Evolutionary conservation across 2,329 filamentous ascomycete species (phyloP).

Genomic region (Orbilia blumenaviensis): DNA sequence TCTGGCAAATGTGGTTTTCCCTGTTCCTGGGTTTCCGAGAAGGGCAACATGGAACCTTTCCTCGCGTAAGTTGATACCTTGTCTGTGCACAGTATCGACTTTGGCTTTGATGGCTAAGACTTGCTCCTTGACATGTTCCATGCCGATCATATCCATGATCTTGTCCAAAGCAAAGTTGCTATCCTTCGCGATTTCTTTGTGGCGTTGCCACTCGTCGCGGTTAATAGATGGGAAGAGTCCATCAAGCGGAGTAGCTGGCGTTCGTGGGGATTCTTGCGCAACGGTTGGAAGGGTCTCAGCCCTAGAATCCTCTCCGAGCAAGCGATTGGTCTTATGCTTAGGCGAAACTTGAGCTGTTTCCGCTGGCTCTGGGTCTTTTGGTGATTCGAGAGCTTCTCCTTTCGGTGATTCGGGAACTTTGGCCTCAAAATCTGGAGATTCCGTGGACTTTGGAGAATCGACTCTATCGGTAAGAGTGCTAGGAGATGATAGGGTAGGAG

Average conservation of each 20-base stretch:
- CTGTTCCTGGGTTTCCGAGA: slow-evolving; percentile 77
- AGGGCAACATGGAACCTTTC: slow-evolving; percentile 72
- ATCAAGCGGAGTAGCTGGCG: neutral
- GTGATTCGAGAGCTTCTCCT: neutral
- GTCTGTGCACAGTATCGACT: slow-evolving; percentile 70
- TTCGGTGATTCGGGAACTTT: too few species aligned
- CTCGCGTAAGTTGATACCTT: slow-evolving; percentile 66
- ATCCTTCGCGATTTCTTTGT: slow-evolving; percentile 68
- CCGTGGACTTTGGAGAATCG: neutral
- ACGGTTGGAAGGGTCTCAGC: neutral
- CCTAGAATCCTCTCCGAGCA: too few species aligned
- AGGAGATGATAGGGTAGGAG: neutral
- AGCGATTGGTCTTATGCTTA: too few species aligned
- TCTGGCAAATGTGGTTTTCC: slow-evolving; percentile 79
- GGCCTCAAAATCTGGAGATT: neutral
- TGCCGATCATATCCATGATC: slow-evolving; percentile 75
- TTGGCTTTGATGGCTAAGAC: slow-evolving; percentile 72
- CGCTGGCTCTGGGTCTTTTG: neutral
- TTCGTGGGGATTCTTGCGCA: too few species aligned
- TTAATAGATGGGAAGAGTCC: slow-evolving; percentile 54
- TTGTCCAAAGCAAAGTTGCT: slow-evolving; percentile 68
- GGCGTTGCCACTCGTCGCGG: slow-evolving; percentile 68
- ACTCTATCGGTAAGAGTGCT: neutral
- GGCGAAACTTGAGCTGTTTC: too few species aligned
- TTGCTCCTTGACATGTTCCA: slow-evolving; percentile 73